Percentiles rank a stretch among this genome's conserved stretches.
These are phyloP conservation scores for Dryas octopetala DNA, from an alignment of 306 rosid genomes.

Conservation along the genomic window DNA sequence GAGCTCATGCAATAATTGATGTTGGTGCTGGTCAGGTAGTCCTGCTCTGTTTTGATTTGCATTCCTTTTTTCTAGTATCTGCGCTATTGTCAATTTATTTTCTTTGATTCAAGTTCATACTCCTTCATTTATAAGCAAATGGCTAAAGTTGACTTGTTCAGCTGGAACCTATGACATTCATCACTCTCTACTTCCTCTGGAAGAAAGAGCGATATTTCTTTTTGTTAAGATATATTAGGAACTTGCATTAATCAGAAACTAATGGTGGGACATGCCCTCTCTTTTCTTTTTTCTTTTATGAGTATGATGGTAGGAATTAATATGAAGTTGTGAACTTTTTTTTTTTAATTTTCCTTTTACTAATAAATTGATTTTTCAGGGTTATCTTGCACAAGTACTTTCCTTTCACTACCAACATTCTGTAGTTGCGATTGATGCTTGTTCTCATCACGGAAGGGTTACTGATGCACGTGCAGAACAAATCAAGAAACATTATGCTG, in stretches of 20 bases:
- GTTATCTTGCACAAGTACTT: slow-evolving; percentile 92
- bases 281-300: background rate
- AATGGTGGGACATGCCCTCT: background rate
- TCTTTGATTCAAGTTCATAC: background rate
- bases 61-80: background rate
- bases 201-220: background rate
- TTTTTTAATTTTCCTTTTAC: background rate
- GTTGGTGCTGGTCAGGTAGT: slow-evolving; percentile 98
- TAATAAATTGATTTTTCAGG: slow-evolving; percentile 46
- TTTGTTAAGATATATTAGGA: background rate
- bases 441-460: slow-evolving; percentile 84
- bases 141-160: background rate
- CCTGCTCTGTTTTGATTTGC: slow-evolving; percentile 23
- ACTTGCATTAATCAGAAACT: slow-evolving; percentile 8
- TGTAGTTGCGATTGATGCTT: slow-evolving; percentile 88
- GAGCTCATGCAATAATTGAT: slow-evolving; percentile 60
- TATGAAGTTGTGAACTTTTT: slow-evolving; percentile 7
- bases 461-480: slow-evolving; percentile 72
- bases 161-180: background rate
- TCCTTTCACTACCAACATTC: slow-evolving; percentile 74
- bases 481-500: slow-evolving; percentile 65
- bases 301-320: background rate
- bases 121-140: background rate
- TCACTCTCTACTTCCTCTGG: slow-evolving; percentile 1
- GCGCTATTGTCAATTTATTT: background rate